Base-by-base conservation (phyloP, 148 eudicot genomes). In the Vaccinium macrocarpon region DNA sequence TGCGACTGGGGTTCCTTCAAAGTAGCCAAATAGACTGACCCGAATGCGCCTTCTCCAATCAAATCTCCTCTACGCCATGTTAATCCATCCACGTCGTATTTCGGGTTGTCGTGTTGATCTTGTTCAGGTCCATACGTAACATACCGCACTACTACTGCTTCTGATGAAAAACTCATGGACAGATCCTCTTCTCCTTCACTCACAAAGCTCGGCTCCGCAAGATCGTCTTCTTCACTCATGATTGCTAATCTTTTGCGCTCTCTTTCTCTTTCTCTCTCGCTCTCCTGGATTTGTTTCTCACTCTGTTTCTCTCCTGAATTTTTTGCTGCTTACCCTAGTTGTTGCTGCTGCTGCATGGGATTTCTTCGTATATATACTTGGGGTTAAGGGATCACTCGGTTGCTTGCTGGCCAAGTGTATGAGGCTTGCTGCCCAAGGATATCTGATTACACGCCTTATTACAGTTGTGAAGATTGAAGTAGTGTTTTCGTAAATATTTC, bases 1-100 rank as follows among this genome's bases (percentile, higher is more conserved):
- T 82, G 82, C 21, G 71, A 25, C 10, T 50, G 59, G 46, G 86
- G 82, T 13, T 90, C 77, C 85, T 84, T 88, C 49, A 72, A 81
- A 61, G 80, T 88, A 11, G 89, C 90, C 56, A 87, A 48, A 77
- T 80, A 87, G 49, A 90, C 90, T 29, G 79, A 75, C 56, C 92
- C 92, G 19, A 83, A 88, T 49, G 82, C 62, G 23, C 92, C 92
- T 83, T 80, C 83, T 10, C 90, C 92, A 10, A 90, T 76, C 84
- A 88, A 51, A 50, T 75, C 81, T 25, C 88, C 88, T 80, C 90
- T 85, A 19, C 10, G 21, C 92, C 90, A 90, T 27, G 85, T 71
- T 79, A 78, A 76, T 19, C 89, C 92, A 61, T 90, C 85, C 6
- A 71, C 75, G 1, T 32, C 46, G 21, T 29, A 64, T 64, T 23